A percentile compares a stretch with the other conserved stretches of the same genome.
phyloP scores from a whole-genome alignment of 2,329 filamentous ascomycete species.

The Rasamsonia emersonii region DNA sequence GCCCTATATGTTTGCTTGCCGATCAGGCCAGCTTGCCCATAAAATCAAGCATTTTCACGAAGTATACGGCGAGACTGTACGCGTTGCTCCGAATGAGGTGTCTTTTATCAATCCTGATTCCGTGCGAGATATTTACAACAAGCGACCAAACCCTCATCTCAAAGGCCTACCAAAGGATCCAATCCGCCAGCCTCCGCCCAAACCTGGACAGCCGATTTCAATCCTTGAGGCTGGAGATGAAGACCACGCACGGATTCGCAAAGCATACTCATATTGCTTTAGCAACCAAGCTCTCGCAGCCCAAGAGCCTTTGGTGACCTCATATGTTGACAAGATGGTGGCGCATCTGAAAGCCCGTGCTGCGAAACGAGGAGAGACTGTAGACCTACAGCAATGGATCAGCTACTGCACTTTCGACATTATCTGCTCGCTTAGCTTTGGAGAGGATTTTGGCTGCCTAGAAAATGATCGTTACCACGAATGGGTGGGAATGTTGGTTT shows the following conservation, averaged over 20 bases:
- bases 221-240: constrained; percentile 19
- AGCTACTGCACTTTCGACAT: constrained; percentile 1
- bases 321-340: constrained; percentile 24
- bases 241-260: constrained; percentile 25
- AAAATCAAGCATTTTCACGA: constrained; percentile 21
- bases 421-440: constrained; percentile 1
- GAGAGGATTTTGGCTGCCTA: constrained; percentile 1
- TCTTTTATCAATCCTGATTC: constrained; percentile 37
- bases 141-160: constrained; percentile 20
- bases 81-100: constrained; percentile 33
- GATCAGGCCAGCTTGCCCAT: constrained; percentile 26
- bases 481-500: constrained; percentile 1
- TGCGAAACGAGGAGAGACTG: not conserved
- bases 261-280: constrained; percentile 34
- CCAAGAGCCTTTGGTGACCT: constrained; percentile 32
- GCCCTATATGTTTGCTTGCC: constrained; percentile 20
- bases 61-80: constrained; percentile 30
- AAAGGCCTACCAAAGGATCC: constrained; percentile 9
- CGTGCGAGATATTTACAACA: constrained; percentile 38
- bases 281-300: constrained; percentile 32
- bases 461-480: constrained; percentile 2
- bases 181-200: constrained; percentile 1
- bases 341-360: not conserved
- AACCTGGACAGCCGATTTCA: not conserved
- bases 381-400: constrained; percentile 1